Percentiles rank a stretch among this genome's conserved stretches.
Evolutionary conservation across 352 stramenopile genomes (phyloP).

Genomic region (Pythium dissimile): DNA sequence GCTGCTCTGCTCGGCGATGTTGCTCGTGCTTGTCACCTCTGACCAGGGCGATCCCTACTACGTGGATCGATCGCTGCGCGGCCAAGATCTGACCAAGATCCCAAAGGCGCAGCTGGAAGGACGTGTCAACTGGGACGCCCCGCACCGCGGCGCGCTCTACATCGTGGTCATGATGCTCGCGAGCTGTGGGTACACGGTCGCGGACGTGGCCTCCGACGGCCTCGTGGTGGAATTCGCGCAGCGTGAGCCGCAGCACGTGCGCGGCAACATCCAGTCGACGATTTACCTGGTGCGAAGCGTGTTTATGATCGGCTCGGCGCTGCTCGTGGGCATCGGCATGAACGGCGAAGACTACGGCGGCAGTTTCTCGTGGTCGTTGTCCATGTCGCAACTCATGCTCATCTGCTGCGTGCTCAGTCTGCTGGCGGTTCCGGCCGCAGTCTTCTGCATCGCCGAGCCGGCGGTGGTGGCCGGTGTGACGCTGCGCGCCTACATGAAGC

Average conservation of each 20-base stretch:
- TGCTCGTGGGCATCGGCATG: constrained; percentile 43
- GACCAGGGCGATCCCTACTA: constrained; percentile 50
- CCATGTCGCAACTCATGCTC: constrained; percentile 41
- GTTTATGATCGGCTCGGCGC: constrained; percentile 35
- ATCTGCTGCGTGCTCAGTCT: constrained; percentile 25
- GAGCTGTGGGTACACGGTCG: constrained; percentile 43
- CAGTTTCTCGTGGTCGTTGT: constrained; percentile 44
- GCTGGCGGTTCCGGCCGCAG: constrained; percentile 13
- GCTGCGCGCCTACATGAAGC: constrained; percentile 12
- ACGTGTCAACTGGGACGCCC: constrained; percentile 30
- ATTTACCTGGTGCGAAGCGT: constrained; percentile 38
- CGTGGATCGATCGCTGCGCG: constrained; percentile 38
- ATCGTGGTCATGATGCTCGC: constrained; percentile 42
- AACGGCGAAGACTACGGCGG: constrained; percentile 51
- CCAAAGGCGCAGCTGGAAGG: constrained; percentile 11
- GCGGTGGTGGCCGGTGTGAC: constrained; percentile 9
- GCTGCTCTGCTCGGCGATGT: constrained; percentile 45
- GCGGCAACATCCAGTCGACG: constrained; percentile 49
- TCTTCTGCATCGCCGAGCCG: constrained; percentile 25
- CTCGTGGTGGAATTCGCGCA: constrained; percentile 57
- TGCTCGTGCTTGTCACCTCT: constrained; percentile 44
- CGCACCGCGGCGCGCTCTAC: constrained; percentile 17
- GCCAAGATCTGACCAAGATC: constrained; percentile 9
- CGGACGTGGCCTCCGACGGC: constrained; percentile 46
- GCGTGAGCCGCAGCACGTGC: constrained; percentile 40